Conservation (phyloP, 164 flowering plant genomes). For the Saururus chinensis region DNA sequence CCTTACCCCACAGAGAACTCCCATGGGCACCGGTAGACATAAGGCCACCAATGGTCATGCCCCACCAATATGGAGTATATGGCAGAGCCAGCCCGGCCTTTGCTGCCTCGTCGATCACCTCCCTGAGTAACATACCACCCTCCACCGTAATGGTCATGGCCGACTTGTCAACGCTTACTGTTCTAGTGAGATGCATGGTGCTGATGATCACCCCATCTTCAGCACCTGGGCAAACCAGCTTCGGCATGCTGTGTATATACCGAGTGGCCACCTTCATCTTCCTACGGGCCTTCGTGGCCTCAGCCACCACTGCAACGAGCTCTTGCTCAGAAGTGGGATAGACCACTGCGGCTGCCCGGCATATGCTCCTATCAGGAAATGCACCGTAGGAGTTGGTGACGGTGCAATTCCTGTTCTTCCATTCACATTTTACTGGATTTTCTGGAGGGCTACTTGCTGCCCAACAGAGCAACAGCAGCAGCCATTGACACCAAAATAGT, state of each 20-base stretch:
- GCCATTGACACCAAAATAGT: not conserved
- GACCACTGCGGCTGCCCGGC: conserved; percentile 32
- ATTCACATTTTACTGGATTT: conserved; percentile 47
- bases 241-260: conserved; percentile 51
- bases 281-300: conserved; percentile 25
- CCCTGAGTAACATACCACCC: conserved; percentile 42
- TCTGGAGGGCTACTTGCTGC: conserved; percentile 39
- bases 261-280: conserved; percentile 58
- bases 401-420: conserved; percentile 35
- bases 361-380: conserved; percentile 53
- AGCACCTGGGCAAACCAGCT: conserved; percentile 53
- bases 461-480: conserved; percentile 6
- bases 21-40: conserved; percentile 73
- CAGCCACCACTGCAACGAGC: conserved; percentile 34
- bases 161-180: conserved; percentile 16
- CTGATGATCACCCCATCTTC: conserved; percentile 47
- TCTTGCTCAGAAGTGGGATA: conserved; percentile 52
- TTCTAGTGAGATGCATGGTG: conserved; percentile 36
- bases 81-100: conserved; percentile 51
- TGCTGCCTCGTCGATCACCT: conserved; percentile 43
- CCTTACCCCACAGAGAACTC: conserved; percentile 61
- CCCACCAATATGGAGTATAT: conserved; percentile 76
- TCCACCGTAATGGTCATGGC: conserved; percentile 40
- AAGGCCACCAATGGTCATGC: conserved; percentile 60
- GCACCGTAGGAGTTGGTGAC: conserved; percentile 56